Evolutionary conservation across 108 stramenopile species (phyloP).

Genomic region (Fragilaria crotonensis): DNA sequence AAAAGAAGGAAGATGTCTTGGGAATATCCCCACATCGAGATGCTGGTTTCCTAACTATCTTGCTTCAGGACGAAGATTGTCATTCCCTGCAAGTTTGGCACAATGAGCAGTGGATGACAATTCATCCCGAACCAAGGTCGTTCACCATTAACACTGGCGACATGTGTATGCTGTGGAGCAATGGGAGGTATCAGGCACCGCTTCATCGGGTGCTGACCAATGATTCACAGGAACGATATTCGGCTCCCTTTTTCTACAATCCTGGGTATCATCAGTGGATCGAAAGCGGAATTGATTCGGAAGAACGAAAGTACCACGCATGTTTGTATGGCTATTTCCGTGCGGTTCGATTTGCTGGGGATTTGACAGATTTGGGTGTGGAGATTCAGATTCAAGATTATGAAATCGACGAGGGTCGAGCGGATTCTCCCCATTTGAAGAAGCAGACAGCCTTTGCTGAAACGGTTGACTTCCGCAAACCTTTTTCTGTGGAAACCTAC

Average conservation of each 20-base stretch:
- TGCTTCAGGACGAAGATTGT: constrained; percentile 80
- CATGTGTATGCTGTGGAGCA: constrained; percentile 90
- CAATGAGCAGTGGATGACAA: constrained; percentile 61
- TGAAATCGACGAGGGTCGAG: constrained; percentile 12
- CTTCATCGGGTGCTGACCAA: constrained; percentile 85
- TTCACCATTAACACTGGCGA: constrained; percentile 94
- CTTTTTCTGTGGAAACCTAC: constrained; percentile 57
- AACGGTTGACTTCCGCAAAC: constrained; percentile 32
- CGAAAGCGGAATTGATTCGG: constrained; percentile 21
- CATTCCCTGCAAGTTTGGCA: constrained; percentile 69
- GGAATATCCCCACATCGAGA: constrained; percentile 87
- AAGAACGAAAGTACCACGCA: constrained; percentile 31
- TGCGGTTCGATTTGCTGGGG: constrained; percentile 80
- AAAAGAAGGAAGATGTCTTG: constrained; percentile 22
- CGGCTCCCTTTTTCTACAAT: constrained; percentile 93
- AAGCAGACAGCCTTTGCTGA: constrained; percentile 43
- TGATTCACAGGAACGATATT: constrained; percentile 53
- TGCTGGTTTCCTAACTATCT: constrained; percentile 86
- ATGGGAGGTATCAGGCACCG: constrained; percentile 79
- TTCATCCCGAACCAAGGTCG: constrained; percentile 67
- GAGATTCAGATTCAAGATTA: constrained; percentile 72
- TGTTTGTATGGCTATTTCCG: constrained; percentile 78
- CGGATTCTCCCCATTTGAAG: constrained; percentile 30
- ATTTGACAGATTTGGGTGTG: constrained; percentile 74
- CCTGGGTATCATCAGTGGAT: constrained; percentile 63